Percentiles rank a stretch among this genome's conserved stretches.
Evolutionary conservation across 495 filamentous ascomycete species (phyloP).

Genomic region (Tuber indicum): DNA sequence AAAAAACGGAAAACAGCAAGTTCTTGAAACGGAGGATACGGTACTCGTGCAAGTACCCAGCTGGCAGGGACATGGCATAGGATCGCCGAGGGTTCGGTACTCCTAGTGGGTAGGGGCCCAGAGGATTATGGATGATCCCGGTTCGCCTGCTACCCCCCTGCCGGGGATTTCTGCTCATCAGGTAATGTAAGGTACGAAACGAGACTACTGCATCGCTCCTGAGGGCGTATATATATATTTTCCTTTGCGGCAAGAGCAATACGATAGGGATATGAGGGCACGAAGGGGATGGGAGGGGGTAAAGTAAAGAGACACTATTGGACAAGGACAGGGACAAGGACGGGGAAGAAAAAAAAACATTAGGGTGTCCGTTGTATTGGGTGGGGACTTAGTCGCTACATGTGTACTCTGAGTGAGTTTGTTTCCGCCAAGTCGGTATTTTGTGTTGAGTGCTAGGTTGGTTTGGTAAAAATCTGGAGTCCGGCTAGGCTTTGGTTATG

Average conservation of each 20-base stretch:
- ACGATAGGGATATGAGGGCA: not conserved
- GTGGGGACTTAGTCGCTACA: not conserved
- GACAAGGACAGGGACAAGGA: not conserved
- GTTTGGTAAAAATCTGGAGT: not conserved
- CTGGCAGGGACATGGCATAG: not conserved
- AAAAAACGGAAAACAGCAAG: not conserved
- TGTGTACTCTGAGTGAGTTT: not conserved
- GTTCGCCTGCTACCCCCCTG: not conserved
- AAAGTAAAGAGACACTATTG: not conserved
- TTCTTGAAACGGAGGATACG: not conserved
- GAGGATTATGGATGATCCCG: not conserved
- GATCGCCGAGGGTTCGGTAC: no score
- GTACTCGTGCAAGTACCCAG: not conserved
- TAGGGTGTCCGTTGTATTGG: not conserved
- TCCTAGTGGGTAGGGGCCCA: not conserved
- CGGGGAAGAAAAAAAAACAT: not conserved
- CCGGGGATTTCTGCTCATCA: not conserved
- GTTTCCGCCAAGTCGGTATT: not conserved
- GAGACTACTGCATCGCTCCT: not conserved
- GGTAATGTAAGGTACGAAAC: not conserved
- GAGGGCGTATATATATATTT: not conserved
- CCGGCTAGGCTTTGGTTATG: not conserved
- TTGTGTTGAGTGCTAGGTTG: not conserved
- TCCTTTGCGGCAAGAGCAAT: not conserved
- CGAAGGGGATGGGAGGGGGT: not conserved